A percentile compares a stretch with the other conserved stretches of the same genome.
phyloP scores from a whole-genome alignment of 306 rosid genomes.

The Dicorynia guianensis region DNA sequence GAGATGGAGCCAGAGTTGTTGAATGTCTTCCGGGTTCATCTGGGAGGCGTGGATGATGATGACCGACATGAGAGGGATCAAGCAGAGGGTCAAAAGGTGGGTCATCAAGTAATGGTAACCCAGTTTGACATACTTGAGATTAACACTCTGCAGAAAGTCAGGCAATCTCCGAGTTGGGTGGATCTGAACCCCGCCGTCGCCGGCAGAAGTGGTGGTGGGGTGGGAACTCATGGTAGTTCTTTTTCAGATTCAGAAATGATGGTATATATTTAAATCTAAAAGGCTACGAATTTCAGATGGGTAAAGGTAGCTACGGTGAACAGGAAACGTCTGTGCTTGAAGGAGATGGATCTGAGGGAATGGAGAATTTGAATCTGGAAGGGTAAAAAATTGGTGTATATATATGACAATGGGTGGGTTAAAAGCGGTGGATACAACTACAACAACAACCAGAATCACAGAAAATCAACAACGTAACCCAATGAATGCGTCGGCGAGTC shows the following conservation, averaged over 20 bases:
- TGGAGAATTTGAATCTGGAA: not conserved
- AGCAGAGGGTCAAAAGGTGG: slow-evolving; percentile 48
- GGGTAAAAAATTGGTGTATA: not conserved
- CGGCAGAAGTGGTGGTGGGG: not conserved
- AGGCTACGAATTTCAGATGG: not conserved
- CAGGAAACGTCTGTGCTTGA: not conserved
- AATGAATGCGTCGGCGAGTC: not conserved
- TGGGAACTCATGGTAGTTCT: slow-evolving; percentile 39
- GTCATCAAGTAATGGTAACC: slow-evolving; percentile 65
- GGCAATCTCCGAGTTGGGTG: slow-evolving; percentile 45
- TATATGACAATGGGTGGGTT: not conserved
- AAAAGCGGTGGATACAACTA: slow-evolving; percentile 38
- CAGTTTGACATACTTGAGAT: slow-evolving; percentile 62
- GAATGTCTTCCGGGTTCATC: slow-evolving; percentile 44
- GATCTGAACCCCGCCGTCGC: slow-evolving; percentile 41
- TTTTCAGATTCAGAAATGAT: too few relatives aligned
- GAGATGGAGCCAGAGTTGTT: slow-evolving; percentile 54
- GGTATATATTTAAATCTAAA: not conserved
- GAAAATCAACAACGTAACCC: slow-evolving; percentile 7
- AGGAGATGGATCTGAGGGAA: slow-evolving; percentile 21
- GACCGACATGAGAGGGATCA: slow-evolving; percentile 52
- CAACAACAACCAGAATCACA: slow-evolving; percentile 5
- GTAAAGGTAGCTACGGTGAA: not conserved
- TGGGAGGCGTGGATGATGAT: slow-evolving; percentile 48
- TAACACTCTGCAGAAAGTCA: slow-evolving; percentile 49